Evolutionary conservation across 2,329 filamentous ascomycete species (phyloP), one percentile per base, ranked within the genome.

Genomic region (Botryotinia convoluta): DNA sequence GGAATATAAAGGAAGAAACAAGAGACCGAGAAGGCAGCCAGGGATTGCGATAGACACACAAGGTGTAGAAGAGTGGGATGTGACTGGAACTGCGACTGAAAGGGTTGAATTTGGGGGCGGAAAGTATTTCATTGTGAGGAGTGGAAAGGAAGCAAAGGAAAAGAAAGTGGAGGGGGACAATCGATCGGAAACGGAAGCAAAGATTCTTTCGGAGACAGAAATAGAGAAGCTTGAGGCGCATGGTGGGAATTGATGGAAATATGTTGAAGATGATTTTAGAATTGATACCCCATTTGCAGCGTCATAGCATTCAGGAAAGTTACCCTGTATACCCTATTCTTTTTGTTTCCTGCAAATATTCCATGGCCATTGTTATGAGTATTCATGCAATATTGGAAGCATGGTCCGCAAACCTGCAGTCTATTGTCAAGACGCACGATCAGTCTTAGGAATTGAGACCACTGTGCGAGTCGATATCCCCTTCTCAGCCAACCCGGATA

Each of bases 1-100:
- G 83, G 86, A 88, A 63, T 82, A 86, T 1, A 84, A 88, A 57
- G 92, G 92, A 22, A 72, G 78, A 70, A 80, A 77, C 71, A 76
- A 73, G 70, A 76, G 80, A 74, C 79, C 80, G n/a, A 77, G 77
- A 64, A 79, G 79, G 71, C 76, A 62, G 69, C 77, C 75, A 48
- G 76, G 67, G 8, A 62, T 63, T 10, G 35, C 29, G 10, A 68
- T 77, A 39, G 60, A 78, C 65, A 74, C 69, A 14, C 69, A 73
- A n/a, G 75, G 69, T 3, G 75, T 75, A 39, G 78, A 81, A 73
- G 71, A 79, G 59, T 81, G 80, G 80, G 74, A 81, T 77, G 77
- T 78, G 20, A 73, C 82, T 37, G 74, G 72, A 14, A 76, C 79
- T 35, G 81, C 81, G 4, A 75, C 75, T 12, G 79, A 79, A 62